These are phyloP conservation scores for Monilinia vaccinii-corymbosi DNA, from an alignment of 2,329 filamentous ascomycete species.

Conservation along the genomic window DNA sequence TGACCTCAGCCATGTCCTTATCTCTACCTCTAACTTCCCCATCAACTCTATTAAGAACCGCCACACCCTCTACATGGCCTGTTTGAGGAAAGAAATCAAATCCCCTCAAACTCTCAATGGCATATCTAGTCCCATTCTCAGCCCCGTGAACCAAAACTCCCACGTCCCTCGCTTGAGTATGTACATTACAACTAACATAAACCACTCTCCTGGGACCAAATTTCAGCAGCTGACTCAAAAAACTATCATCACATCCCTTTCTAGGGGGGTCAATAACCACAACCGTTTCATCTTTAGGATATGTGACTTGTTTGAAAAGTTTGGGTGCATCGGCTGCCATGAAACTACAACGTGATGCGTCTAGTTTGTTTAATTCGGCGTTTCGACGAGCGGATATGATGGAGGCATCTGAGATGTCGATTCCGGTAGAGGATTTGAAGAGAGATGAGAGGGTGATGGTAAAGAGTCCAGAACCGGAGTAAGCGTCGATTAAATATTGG, in stretches of 20 bases:
- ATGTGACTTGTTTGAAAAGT: conserved; percentile 69
- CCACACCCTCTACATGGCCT: conserved; percentile 59
- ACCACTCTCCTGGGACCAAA: conserved; percentile 75
- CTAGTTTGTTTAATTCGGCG: conserved; percentile 65
- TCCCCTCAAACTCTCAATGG: conserved; percentile 81
- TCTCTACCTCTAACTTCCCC: neutral
- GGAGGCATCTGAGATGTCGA: conserved; percentile 75
- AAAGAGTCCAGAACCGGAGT: conserved; percentile 95
- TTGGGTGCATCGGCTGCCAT: conserved; percentile 78
- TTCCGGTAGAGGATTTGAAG: conserved; percentile 77
- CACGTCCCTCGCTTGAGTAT: conserved; percentile 91
- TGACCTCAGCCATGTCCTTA: neutral
- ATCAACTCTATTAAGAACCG: conserved; percentile 53
- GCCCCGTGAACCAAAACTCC: conserved; percentile 74
- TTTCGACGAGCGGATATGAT: conserved; percentile 75
- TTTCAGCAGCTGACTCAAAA: conserved; percentile 68
- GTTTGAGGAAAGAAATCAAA: conserved; percentile 98
- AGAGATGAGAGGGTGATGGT: conserved; percentile 83
- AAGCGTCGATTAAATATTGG: conserved; percentile 90
- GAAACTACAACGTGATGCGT: conserved; percentile 63
- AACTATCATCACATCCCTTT: conserved; percentile 84
- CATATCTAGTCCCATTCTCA: conserved; percentile 48
- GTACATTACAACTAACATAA: conserved; percentile 96
- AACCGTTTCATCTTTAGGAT: conserved; percentile 71
- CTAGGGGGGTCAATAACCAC: conserved; percentile 96